Evolutionary conservation across 2,329 filamentous ascomycete species (phyloP).

Genomic region (Aspergillus terreus): DNA sequence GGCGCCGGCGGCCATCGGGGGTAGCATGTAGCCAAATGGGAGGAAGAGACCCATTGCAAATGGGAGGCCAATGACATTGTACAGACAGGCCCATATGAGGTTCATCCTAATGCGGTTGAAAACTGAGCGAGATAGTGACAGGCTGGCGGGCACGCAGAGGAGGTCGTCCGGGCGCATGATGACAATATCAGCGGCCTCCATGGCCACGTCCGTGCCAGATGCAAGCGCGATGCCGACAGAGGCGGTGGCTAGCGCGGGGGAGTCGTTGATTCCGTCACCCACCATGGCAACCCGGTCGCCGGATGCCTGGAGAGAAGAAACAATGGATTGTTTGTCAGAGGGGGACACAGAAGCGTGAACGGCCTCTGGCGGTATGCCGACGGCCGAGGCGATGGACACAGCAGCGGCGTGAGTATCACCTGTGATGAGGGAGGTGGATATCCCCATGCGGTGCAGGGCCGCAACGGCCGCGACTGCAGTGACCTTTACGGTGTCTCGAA

Average conservation of each 20-base stretch:
- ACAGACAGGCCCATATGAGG: conserved; percentile 85
- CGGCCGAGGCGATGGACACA: conserved; percentile 72
- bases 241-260: conserved; percentile 86
- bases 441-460: conserved; percentile 77
- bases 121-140: conserved; percentile 77
- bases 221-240: conserved; percentile 91
- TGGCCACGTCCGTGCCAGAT: conserved; percentile 91
- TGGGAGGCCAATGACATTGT: conserved; percentile 86
- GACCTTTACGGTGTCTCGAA: conserved; percentile 88
- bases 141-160: conserved; percentile 83
- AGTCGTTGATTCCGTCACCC: conserved; percentile 97
- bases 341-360: conserved; percentile 87
- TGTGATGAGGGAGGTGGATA: conserved; percentile 87
- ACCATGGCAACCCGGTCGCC: conserved; percentile 92
- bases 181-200: conserved; percentile 94
- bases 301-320: conserved; percentile 68
- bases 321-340: conserved; percentile 83
- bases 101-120: conserved; percentile 94
- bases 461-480: conserved; percentile 76
- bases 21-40: conserved; percentile 76
- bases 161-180: conserved; percentile 91
- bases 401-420: conserved; percentile 87
- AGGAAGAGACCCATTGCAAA: conserved; percentile 97
- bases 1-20: conserved; percentile 89
- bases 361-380: conserved; percentile 72